Base-by-base conservation (phyloP, 208 protist species). In the Trypanosoma rangeli region DNA sequence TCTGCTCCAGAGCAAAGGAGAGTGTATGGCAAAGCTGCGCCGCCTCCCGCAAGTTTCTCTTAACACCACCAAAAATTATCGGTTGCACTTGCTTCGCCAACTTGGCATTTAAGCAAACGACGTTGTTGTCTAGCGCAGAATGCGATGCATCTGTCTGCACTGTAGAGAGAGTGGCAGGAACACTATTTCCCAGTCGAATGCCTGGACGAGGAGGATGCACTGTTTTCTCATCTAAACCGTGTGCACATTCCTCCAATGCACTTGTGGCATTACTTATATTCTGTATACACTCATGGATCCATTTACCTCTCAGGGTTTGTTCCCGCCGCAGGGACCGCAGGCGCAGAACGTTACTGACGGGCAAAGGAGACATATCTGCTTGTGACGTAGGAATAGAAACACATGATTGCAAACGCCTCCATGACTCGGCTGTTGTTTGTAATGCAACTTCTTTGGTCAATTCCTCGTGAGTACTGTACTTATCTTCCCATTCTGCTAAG, bases 1-100 rank as follows among this genome's bases (percentile, higher is more conserved):
- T 66, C 12, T 82, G 55, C 31, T 93, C 90, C 3, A 95, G 68
- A 3, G 86, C 82, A 60, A 93, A 87, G 31, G 73, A 78, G 8
- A 92, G 31, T 3, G 62, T 63, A 42, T 76, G 73, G 20, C 89
- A 82, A 61, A 75, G 75, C 54, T 84, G 87, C 18, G 72, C 65
- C 1, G 82, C 80, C 0, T 76, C 69, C n/a, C 50, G 26, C 1
- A 66, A 58, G 70, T 81, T 69, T 9, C 28, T 35, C n/a, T 83
- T 65, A 9, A 73, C 81, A 9, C 63, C 73, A 52, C 69, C 57
- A 28, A 94, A 76, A 0, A 76, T 44, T 3, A 79, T 54, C 50
- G 80, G 77, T 22, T 85, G 71, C 13, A 89, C 12, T 1, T 69
- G 44, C 16, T 79, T 74, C 15, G 88, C 78, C 35, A 64, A 46